Conservation (phyloP, 192 early-diverging fungal genomes). For the Linnemannia schmuckeri region DNA sequence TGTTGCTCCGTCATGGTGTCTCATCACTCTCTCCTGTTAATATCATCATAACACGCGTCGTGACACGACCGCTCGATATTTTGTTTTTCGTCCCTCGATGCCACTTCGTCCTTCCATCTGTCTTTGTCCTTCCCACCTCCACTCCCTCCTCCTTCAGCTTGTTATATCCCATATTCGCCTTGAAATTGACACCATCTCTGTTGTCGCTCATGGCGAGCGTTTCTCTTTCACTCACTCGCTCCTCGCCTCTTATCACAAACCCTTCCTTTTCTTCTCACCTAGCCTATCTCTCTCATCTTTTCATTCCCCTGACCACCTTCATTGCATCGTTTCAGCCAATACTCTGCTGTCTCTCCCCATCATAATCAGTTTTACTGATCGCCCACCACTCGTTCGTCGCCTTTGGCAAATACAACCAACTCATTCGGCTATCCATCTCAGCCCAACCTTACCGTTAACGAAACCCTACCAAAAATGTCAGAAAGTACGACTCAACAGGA, state of each 20-base stretch:
- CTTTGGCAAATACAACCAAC: neutral
- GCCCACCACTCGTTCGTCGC: neutral
- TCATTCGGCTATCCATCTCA: neutral
- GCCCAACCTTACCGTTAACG: neutral
- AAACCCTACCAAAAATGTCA: neutral
- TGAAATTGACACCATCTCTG: too few relatives aligned
- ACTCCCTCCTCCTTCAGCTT: too few relatives aligned
- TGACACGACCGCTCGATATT: too few relatives aligned
- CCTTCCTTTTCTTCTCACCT: neutral
- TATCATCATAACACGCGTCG: too few relatives aligned
- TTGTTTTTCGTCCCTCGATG: too few relatives aligned
- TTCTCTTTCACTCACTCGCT: neutral
- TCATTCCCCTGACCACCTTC: neutral
- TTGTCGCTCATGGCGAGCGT: neutral
- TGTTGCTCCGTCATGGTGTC: too few relatives aligned
- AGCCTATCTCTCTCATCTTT: too few relatives aligned
- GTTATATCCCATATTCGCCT: too few relatives aligned
- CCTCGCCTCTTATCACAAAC: neutral
- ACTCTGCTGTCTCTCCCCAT: neutral
- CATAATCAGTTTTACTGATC: neutral
- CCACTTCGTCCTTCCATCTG: too few relatives aligned
- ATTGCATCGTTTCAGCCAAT: neutral
- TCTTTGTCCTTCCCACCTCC: too few relatives aligned
- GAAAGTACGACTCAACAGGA: slow-evolving; percentile 4
- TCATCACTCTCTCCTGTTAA: too few relatives aligned